Evolutionary conservation across 345 rosid genomes (phyloP).

Genomic region (Eutrema heterophyllum): DNA sequence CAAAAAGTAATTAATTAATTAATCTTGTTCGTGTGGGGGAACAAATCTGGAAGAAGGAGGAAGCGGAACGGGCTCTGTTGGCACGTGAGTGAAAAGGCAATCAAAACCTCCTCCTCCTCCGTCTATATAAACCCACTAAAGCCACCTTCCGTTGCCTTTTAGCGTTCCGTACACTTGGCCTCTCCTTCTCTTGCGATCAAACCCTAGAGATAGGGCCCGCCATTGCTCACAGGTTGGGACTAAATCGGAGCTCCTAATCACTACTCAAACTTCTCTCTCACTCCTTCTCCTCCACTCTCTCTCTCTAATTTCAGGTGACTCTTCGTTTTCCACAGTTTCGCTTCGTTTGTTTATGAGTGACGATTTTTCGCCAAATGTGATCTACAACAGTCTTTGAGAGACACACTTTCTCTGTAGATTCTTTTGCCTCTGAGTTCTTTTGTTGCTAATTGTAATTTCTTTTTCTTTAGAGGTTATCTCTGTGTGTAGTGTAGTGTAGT

Average conservation of each 20-base stretch:
- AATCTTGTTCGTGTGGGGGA: no score
- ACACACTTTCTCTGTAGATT: background rate
- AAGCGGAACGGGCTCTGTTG: background rate
- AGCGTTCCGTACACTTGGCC: constrained; percentile 9
- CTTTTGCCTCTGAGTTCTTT: background rate
- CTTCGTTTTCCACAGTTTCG: background rate
- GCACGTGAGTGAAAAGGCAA: background rate
- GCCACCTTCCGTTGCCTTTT: background rate
- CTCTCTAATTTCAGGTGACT: constrained; percentile 5
- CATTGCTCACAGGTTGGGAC: background rate
- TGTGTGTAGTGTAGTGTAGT: background rate
- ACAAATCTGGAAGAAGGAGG: background rate
- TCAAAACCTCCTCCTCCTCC: background rate
- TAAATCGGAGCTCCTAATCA: background rate
- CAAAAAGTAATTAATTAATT: no score
- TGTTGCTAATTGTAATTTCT: background rate
- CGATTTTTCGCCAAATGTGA: background rate
- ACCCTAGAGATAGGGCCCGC: constrained; percentile 48
- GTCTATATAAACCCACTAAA: constrained; percentile 5
- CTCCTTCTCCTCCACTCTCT: background rate
- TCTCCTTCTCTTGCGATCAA: constrained; percentile 38
- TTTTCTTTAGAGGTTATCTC: background rate
- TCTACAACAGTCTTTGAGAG: background rate
- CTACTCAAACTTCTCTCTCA: background rate
- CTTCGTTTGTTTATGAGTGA: background rate